phyloP scores from a whole-genome alignment of 495 filamentous ascomycete genomes.

The Lichenothelia convexa region DNA sequence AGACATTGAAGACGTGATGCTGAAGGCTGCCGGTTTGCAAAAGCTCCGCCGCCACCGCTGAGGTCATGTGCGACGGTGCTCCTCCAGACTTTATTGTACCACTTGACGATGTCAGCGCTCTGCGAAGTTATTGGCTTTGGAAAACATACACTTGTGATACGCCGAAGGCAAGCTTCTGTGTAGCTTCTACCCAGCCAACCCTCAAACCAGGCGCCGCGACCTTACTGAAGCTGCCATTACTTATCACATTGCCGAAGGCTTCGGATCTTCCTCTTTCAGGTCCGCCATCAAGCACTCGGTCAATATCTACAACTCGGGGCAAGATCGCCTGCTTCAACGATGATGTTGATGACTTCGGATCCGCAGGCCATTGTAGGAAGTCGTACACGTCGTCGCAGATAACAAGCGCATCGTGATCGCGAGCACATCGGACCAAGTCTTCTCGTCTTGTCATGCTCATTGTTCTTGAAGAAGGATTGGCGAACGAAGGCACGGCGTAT shows the following conservation, averaged over 20 bases:
- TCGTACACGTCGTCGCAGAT: slow-evolving; percentile 89
- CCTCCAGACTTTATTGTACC: slow-evolving; percentile 21
- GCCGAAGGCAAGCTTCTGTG: slow-evolving; percentile 45
- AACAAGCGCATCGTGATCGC: slow-evolving; percentile 55
- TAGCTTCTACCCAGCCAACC: slow-evolving; percentile 69
- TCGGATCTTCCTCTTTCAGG: slow-evolving; percentile 22
- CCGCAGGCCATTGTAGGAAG: slow-evolving; percentile 50
- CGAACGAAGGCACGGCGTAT: slow-evolving; percentile 66
- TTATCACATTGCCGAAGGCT: slow-evolving; percentile 54
- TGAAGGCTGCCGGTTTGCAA: slow-evolving; percentile 33
- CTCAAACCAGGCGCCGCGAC: slow-evolving; percentile 60
- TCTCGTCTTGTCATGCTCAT: slow-evolving; percentile 45
- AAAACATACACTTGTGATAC: slow-evolving; percentile 42
- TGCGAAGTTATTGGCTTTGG: not conserved
- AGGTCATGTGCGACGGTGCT: slow-evolving; percentile 51
- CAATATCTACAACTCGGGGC: slow-evolving; percentile 61
- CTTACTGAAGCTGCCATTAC: slow-evolving; percentile 76
- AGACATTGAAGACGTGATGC: slow-evolving; percentile 20
- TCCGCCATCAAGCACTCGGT: slow-evolving; percentile 39
- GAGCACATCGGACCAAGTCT: slow-evolving; percentile 45
- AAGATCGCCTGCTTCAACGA: slow-evolving; percentile 28
- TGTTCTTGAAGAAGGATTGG: slow-evolving; percentile 62
- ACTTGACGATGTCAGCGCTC: not conserved
- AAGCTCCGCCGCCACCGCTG: slow-evolving; percentile 44
- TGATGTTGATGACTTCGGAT: slow-evolving; percentile 2